phyloP scores from a whole-genome alignment of 2,329 filamentous ascomycete genomes.

The Apiospora koreana region DNA sequence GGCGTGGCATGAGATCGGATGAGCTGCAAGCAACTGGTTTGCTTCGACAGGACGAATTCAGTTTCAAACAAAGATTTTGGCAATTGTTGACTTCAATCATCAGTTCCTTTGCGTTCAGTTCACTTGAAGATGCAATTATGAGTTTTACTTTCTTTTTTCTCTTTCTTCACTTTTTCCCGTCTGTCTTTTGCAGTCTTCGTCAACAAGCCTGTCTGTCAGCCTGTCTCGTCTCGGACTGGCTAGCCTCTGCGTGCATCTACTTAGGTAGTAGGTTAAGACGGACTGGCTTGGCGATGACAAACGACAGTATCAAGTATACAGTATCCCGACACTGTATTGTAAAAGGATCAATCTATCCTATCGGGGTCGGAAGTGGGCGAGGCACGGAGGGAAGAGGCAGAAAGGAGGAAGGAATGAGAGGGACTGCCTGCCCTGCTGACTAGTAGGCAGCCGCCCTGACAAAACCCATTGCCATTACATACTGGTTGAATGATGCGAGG shows the following conservation, averaged over 20 bases:
- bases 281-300: conserved; percentile 5
- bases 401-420: conserved; percentile 1
- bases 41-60: neutral
- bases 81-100: neutral
- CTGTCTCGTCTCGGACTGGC: neutral
- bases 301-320: neutral
- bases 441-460: neutral
- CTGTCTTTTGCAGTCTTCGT: neutral
- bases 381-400: neutral
- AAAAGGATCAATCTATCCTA: neutral
- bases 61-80: neutral
- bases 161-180: neutral
- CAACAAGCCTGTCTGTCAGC: neutral
- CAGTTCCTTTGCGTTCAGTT: neutral
- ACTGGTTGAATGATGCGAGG: neutral
- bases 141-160: neutral
- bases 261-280: too few relatives aligned
- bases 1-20: conserved; percentile 3
- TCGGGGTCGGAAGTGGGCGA: neutral
- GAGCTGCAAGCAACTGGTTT: neutral
- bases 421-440: neutral
- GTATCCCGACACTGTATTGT: neutral
- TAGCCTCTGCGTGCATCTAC: neutral
- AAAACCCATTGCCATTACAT: neutral
- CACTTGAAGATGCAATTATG: neutral